These are phyloP conservation scores for Trametes sanguinea DNA, from an alignment of 768 basidiomycete species.

Conservation along the genomic window DNA sequence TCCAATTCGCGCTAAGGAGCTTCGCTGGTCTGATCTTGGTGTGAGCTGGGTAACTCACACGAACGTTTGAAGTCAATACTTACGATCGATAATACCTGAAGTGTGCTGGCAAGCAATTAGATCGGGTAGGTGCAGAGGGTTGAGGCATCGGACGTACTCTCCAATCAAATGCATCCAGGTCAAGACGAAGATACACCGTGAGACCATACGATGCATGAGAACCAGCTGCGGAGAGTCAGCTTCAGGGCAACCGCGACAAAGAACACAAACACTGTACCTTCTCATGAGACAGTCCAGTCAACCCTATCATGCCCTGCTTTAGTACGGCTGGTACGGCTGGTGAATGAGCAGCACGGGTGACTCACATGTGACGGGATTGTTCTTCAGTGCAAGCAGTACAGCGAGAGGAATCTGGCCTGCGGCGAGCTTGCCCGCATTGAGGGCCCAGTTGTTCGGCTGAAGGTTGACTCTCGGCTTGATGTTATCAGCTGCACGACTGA, in stretches of 20 bases:
- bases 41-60: not conserved
- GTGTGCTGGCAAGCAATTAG: not conserved
- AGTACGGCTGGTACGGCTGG: not conserved
- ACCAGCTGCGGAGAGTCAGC: slow-evolving; percentile 33
- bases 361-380: slow-evolving; percentile 49
- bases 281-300: slow-evolving; percentile 58
- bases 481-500: not conserved
- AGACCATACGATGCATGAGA: slow-evolving; percentile 47
- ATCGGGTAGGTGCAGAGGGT: not conserved
- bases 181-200: slow-evolving; percentile 43
- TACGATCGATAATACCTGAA: slow-evolving; percentile 10
- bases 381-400: slow-evolving; percentile 55
- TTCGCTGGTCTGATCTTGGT: slow-evolving; percentile 1
- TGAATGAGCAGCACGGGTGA: not conserved
- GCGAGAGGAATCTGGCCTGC: slow-evolving; percentile 52
- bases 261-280: slow-evolving; percentile 29
- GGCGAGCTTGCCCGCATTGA: slow-evolving; percentile 42
- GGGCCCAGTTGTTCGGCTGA: slow-evolving; percentile 24
- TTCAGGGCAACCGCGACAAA: not conserved
- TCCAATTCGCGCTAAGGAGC: slow-evolving; percentile 14
- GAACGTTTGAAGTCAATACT: not conserved
- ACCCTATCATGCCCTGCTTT: slow-evolving; percentile 32
- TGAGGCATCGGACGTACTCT: slow-evolving; percentile 14
- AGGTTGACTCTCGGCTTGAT: slow-evolving; percentile 13
- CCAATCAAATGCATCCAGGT: slow-evolving; percentile 47